Base-by-base conservation (phyloP, 2,329 filamentous ascomycete species). In the Clarireedia homoeocarpa region DNA sequence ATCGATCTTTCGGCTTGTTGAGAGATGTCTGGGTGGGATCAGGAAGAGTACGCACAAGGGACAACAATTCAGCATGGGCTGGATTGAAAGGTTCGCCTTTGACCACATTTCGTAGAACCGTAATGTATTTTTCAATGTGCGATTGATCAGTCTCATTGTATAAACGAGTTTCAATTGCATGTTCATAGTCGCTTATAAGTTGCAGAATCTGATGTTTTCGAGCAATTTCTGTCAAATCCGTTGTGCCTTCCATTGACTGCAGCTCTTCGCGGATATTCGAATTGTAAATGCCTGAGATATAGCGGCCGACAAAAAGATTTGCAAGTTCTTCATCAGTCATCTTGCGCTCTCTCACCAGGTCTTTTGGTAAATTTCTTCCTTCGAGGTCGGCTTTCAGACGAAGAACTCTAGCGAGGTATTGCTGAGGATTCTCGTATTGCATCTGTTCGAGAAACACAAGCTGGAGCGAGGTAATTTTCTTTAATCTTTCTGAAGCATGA, bases 151-250 rank as follows among this genome's bases (percentile, higher is more conserved):
- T 52, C 2, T 69, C 67, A 0, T 71, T 65, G 60, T 82, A 85
- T 1, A 76, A 54, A 10, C 72, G 70, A 36, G 75, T 76, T 20
- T 74, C 72, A 3, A 84, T 62, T 2, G 79, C 80, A 57, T 71
- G 74, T 61, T 82, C 77, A 56, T 83, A 79, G 49, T 84, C 79
- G 23, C 69, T 65, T 5, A 77, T 80, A 27, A 85, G 73, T 62
- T 84, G 77, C 15, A 84, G 66, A 50, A 73, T 74, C 65, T 79
- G 79, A 67, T 85, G 82, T 27, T 63, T 61, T 34, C 65, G 55
- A 42, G 46, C 55, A 39, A 66, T 67, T 2, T 72, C 72, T 17
- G 69, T 70, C 15, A 84, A 63, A 12, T 63, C 69, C 4, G 63
- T 60, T 14, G 10, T 63, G 63, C 44, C 47, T 9, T 58, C 34